phyloP scores from a whole-genome alignment of 2,329 filamentous ascomycete genomes.

The Aspergillus ibericus region DNA sequence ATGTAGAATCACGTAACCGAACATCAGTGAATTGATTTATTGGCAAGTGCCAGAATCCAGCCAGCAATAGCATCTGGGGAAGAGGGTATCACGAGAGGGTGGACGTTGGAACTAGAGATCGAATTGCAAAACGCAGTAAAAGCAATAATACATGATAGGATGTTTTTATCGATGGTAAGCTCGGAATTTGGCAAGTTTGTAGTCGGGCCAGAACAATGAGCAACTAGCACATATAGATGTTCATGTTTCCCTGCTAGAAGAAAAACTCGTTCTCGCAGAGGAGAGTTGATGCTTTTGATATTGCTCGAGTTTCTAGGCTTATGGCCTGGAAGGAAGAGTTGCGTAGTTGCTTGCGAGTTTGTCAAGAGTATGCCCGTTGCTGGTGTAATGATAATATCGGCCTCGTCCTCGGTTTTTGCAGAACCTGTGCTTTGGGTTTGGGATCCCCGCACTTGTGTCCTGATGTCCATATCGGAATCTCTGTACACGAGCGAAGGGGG shows the following conservation, averaged over 20 bases:
- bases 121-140: constrained; percentile 29
- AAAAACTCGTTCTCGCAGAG: constrained; percentile 58
- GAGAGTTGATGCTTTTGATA: constrained; percentile 32
- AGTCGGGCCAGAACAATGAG: constrained; percentile 25
- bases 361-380: constrained; percentile 68
- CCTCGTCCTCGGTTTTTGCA: constrained; percentile 19
- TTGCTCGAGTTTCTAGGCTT: constrained; percentile 20
- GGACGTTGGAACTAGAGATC: constrained; percentile 14
- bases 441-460: neutral
- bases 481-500: constrained; percentile 26
- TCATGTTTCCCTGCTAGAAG: constrained; percentile 63
- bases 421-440: neutral
- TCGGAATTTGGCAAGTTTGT: constrained; percentile 24
- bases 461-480: constrained; percentile 17
- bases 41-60: constrained; percentile 57
- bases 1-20: neutral
- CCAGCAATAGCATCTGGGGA: constrained; percentile 46
- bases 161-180: constrained; percentile 12
- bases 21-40: neutral
- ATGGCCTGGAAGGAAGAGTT: constrained; percentile 67
- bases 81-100: constrained; percentile 15
- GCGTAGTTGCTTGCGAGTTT: constrained; percentile 69
- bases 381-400: constrained; percentile 72
- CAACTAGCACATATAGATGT: constrained; percentile 66
- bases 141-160: constrained; percentile 17